Evolutionary conservation across 805 yeast species (phyloP).

Genomic region (Kazachstania africana): DNA sequence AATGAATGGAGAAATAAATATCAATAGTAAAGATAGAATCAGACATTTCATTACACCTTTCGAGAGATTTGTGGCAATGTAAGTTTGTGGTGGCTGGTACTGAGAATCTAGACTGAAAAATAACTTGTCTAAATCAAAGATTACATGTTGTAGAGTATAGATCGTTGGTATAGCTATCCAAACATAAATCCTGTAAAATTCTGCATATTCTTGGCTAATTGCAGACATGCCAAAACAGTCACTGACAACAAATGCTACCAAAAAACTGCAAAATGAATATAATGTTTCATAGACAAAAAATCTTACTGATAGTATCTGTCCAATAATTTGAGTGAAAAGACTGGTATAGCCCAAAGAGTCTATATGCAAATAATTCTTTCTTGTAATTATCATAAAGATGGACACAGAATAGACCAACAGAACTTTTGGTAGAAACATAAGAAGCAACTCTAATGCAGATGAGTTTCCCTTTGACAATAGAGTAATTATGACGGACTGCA

Average conservation of each 20-base stretch:
- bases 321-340: conserved; percentile 11
- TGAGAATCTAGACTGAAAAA: conserved; percentile 31
- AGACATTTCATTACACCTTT: conserved; percentile 27
- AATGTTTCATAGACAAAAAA: conserved; percentile 15
- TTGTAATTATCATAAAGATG: conserved; percentile 27
- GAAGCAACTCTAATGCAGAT: conserved; percentile 15
- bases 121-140: conserved; percentile 45
- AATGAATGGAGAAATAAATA: conserved; percentile 16
- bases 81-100: conserved; percentile 29
- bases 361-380: conserved; percentile 32
- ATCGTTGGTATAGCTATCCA: conserved; percentile 30
- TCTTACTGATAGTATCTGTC: conserved; percentile 25
- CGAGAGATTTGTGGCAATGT: conserved; percentile 19
- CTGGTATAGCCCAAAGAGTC: conserved; percentile 22
- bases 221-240: conserved; percentile 10
- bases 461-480: conserved; percentile 10
- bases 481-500: conserved; percentile 17
- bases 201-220: no score
- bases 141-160: conserved; percentile 40
- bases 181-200: conserved; percentile 16
- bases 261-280: conserved; percentile 12
- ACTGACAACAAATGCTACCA: conserved; percentile 15
- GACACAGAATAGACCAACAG: conserved; percentile 21
- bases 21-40: conserved; percentile 8
- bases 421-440: conserved; percentile 21